phyloP scores from a whole-genome alignment of 768 basidiomycete genomes.

The Mrakia blollopis region DNA sequence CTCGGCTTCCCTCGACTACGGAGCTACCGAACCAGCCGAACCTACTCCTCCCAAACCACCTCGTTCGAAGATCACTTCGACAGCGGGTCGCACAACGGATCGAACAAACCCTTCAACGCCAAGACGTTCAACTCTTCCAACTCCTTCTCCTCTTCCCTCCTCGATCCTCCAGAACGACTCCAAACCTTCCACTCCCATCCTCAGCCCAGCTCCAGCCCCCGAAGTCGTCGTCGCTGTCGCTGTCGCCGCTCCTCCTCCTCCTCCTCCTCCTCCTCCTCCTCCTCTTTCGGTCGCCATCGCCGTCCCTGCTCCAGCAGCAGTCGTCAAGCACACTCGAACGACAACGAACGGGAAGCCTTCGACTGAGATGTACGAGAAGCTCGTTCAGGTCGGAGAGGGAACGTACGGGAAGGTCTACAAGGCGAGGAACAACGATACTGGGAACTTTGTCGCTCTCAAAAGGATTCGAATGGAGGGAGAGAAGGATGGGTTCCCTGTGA shows the following conservation, averaged over 20 bases:
- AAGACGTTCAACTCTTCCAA: background rate
- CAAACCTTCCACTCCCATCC: background rate
- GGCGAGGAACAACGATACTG: slow-evolving; percentile 75
- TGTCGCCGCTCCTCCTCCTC: too few species aligned
- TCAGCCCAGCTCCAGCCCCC: background rate
- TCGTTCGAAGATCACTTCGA: background rate
- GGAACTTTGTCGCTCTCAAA: slow-evolving; percentile 79
- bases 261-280: background rate
- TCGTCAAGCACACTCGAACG: background rate
- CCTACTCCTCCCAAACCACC: background rate
- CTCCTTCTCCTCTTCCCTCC: background rate
- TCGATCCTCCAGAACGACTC: too few species aligned
- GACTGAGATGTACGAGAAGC: slow-evolving; percentile 60
- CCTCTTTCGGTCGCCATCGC: background rate
- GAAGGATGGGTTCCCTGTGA: slow-evolving; percentile 96
- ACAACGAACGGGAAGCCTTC: background rate
- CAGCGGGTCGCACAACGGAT: background rate
- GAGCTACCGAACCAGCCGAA: background rate
- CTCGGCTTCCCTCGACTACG: background rate
- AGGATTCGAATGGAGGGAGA: slow-evolving; percentile 97
- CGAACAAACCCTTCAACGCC: background rate
- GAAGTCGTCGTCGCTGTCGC: too few species aligned
- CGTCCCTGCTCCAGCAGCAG: too few species aligned
- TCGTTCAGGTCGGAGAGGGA: slow-evolving; percentile 94
- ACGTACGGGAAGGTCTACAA: slow-evolving; percentile 99